Base-by-base conservation (phyloP, 2,329 filamentous ascomycete species). In the Leptosphaerulina australis region DNA sequence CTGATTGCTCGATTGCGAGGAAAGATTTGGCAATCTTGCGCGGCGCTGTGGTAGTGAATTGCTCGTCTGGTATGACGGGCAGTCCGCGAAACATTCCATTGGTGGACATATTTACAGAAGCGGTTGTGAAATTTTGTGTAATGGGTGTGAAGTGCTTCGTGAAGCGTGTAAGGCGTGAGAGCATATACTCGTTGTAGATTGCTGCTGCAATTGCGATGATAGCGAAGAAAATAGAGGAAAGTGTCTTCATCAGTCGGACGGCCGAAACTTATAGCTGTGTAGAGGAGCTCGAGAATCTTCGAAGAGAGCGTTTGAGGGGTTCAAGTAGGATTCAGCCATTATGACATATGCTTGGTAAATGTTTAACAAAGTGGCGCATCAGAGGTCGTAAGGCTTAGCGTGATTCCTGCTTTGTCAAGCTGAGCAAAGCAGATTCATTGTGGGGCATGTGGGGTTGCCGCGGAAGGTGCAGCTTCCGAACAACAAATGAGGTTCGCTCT, bases 21-120 rank as follows among this genome's bases (percentile, higher is more conserved):
- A 97, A 92, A 60, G 88, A 85, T 75, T 92, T 89, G 60, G 84
- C 85, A 70, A 97, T 93, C 39, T 86, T 82, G 68, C 94, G 85
- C 21, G 88, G 81, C 57, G 77, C 64, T 22, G 69, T 55, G 7
- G 79, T 75, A 4, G 66, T 70, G 50, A 70, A 60, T 31, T 58
- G 37, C 46, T 71, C 65, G 45, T 74, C 74, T 37, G 68, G 67
- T 69, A 79, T 77, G 62, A 80, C 76, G 12, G 78, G 77, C n/a
- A 81, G 68, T 40, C 78, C 78, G 30, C 70, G 70, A 62, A 80
- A 81, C 41, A 66, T 64, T 40, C 61, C 62, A 31, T 53, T 58
- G 26, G 64, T 67, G 24, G 66, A 64, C 63, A 71, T 71, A 30
- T 59, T 61, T 36, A 55, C 50, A 38, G 61, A 63, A 31, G 66